Evolutionary conservation across 306 rosid genomes (phyloP).

Genomic region (Cucumis melo): DNA sequence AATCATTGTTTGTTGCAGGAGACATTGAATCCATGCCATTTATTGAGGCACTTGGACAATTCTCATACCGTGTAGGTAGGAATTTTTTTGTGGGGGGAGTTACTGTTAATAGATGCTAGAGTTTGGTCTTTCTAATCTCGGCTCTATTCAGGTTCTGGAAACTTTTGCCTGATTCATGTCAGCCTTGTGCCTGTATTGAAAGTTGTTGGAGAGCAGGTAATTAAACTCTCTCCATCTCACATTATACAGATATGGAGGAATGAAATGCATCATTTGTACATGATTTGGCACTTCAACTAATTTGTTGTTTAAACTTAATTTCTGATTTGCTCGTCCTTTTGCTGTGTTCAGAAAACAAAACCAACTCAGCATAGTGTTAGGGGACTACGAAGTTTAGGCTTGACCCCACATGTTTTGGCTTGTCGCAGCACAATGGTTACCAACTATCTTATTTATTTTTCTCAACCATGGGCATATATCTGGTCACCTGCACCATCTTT

Average conservation of each 20-base stretch:
- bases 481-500: background rate
- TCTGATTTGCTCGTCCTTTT: slow-evolving; percentile 2
- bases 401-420: slow-evolving; percentile 36
- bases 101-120: background rate
- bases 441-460: slow-evolving; percentile 1
- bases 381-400: slow-evolving; percentile 31
- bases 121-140: background rate
- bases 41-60: slow-evolving; percentile 38
- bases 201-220: slow-evolving; percentile 43
- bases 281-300: background rate
- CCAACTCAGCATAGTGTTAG: slow-evolving; percentile 45
- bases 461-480: background rate
- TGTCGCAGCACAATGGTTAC: slow-evolving; percentile 38
- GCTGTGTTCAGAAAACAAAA: slow-evolving; percentile 30
- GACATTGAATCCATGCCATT: slow-evolving; percentile 47
- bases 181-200: slow-evolving; percentile 41
- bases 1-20: slow-evolving; percentile 19
- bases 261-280: background rate
- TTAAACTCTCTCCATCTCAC: background rate
- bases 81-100: background rate
- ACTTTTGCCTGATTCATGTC: slow-evolving; percentile 42
- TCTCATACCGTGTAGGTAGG: slow-evolving; percentile 37
- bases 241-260: background rate
- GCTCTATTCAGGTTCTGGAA: slow-evolving; percentile 21
- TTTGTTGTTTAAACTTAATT: background rate